Evolutionary conservation across 2,329 filamentous ascomycete genomes (phyloP).

Genomic region (Phialophora verrucosa): DNA sequence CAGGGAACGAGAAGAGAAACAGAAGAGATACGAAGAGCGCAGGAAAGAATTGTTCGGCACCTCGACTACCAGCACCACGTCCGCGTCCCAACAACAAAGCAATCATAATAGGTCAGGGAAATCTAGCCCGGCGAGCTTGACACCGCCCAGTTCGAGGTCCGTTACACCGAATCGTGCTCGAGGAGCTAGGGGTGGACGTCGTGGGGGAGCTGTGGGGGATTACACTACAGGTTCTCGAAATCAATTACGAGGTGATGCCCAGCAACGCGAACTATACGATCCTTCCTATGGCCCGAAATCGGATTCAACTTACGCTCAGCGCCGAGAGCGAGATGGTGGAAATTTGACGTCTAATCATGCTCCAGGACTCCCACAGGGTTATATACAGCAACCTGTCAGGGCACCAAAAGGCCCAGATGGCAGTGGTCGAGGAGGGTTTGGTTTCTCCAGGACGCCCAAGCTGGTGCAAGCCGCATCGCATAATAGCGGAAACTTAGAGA

Average conservation of each 20-base stretch:
- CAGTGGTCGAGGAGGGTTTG: slow-evolving; percentile 77
- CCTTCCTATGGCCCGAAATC: slow-evolving; percentile 72
- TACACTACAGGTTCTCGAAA: slow-evolving; percentile 39
- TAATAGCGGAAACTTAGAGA: neutral
- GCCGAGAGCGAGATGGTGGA: slow-evolving; percentile 43
- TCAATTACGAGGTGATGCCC: slow-evolving; percentile 38
- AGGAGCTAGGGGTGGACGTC: slow-evolving; percentile 32
- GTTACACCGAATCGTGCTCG: slow-evolving; percentile 48
- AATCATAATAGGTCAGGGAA: slow-evolving; percentile 54
- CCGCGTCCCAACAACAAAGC: slow-evolving; percentile 13
- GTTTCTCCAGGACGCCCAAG: slow-evolving; percentile 57
- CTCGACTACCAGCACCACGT: slow-evolving; percentile 40
- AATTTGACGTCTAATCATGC: neutral
- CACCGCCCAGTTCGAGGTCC: slow-evolving; percentile 59
- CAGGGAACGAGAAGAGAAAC: slow-evolving; percentile 80
- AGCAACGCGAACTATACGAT: slow-evolving; percentile 73
- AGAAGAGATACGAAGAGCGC: slow-evolving; percentile 86
- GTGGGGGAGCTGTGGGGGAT: slow-evolving; percentile 42
- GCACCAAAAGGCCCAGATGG: slow-evolving; percentile 78
- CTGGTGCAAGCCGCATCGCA: neutral
- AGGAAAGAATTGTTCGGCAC: slow-evolving; percentile 85
- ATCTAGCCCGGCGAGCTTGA: slow-evolving; percentile 67
- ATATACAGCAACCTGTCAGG: slow-evolving; percentile 63
- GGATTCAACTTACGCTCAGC: slow-evolving; percentile 56
- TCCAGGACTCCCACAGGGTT: neutral